phyloP scores from a whole-genome alignment of 768 basidiomycete species.

The Naganishia friedmannii region DNA sequence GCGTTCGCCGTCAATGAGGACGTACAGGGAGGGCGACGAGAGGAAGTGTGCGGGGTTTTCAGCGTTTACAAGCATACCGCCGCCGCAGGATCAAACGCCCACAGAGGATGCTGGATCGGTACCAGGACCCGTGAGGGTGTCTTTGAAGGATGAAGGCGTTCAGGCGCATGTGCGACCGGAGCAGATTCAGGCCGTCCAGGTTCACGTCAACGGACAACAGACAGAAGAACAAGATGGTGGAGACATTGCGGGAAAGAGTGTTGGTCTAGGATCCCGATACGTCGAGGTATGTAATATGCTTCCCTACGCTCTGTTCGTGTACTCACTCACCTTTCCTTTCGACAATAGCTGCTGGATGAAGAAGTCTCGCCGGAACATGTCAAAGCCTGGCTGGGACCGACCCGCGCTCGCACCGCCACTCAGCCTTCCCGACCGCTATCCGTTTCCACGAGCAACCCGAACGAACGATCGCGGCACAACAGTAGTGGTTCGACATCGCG shows the following conservation, averaged over 20 bases:
- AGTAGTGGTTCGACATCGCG: slow-evolving; percentile 5
- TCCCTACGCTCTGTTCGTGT: neutral
- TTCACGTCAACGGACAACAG: slow-evolving; percentile 10
- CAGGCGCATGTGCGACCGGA: neutral
- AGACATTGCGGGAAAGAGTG: neutral
- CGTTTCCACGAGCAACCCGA: neutral
- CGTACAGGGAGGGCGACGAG: slow-evolving; percentile 14
- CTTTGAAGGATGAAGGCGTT: slow-evolving; percentile 16
- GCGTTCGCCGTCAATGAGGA: slow-evolving; percentile 21
- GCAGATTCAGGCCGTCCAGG: neutral
- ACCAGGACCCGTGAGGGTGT: slow-evolving; percentile 9
- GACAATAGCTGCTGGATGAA: neutral
- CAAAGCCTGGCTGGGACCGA: neutral
- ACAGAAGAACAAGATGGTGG: neutral
- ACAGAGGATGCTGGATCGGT: neutral
- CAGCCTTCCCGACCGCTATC: neutral
- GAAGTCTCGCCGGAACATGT: neutral
- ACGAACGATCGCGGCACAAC: neutral
- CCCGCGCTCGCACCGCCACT: too few relatives aligned
- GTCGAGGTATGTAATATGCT: slow-evolving; percentile 15
- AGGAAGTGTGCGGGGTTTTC: neutral
- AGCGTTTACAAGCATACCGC: neutral
- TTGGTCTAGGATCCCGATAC: neutral
- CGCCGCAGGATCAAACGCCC: too few relatives aligned
- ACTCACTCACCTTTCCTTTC: neutral